A percentile compares a stretch with the other conserved stretches of the same genome.
Evolutionary conservation across 1,284 basidiomycete genomes (phyloP).

Genomic region (Stereum hirsutum): DNA sequence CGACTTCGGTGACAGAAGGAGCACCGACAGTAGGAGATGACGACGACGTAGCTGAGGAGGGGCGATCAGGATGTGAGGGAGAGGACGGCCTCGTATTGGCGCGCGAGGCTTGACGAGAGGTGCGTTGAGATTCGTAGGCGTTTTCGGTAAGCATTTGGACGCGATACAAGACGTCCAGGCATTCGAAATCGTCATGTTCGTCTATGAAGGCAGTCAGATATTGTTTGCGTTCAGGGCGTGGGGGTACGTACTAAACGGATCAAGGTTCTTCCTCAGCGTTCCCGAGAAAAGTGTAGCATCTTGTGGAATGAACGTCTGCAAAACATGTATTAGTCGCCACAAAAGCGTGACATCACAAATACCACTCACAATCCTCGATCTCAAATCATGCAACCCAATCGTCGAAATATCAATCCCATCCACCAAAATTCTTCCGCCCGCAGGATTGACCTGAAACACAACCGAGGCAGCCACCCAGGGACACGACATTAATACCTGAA

Average conservation of each 20-base stretch:
- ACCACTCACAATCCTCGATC: constrained; percentile 55
- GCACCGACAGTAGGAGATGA: constrained; percentile 1
- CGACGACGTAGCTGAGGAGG: not conserved
- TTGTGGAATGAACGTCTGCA: constrained; percentile 75
- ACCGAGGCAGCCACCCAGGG: no score
- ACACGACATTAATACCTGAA: constrained; percentile 5
- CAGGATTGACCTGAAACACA: constrained; percentile 68
- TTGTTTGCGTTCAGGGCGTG: constrained; percentile 8
- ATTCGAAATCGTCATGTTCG: constrained; percentile 79
- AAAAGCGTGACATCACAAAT: not conserved
- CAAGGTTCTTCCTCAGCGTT: constrained; percentile 78
- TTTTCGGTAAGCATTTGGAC: constrained; percentile 53
- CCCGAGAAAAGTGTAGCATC: constrained; percentile 83
- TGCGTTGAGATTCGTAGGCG: constrained; percentile 32
- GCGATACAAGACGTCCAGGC: constrained; percentile 53
- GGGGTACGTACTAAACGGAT: constrained; percentile 58
- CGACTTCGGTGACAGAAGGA: constrained; percentile 15
- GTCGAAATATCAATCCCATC: constrained; percentile 86
- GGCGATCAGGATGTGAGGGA: constrained; percentile 7
- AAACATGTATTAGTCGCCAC: constrained; percentile 3
- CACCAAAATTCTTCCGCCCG: constrained; percentile 69
- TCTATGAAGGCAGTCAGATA: constrained; percentile 23
- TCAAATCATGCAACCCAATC: constrained; percentile 81
- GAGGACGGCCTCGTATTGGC: constrained; percentile 23
- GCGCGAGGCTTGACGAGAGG: constrained; percentile 39